These are phyloP conservation scores for Trichoderma cornu-damae DNA, from an alignment of 2,329 filamentous ascomycete species.

Conservation along the genomic window DNA sequence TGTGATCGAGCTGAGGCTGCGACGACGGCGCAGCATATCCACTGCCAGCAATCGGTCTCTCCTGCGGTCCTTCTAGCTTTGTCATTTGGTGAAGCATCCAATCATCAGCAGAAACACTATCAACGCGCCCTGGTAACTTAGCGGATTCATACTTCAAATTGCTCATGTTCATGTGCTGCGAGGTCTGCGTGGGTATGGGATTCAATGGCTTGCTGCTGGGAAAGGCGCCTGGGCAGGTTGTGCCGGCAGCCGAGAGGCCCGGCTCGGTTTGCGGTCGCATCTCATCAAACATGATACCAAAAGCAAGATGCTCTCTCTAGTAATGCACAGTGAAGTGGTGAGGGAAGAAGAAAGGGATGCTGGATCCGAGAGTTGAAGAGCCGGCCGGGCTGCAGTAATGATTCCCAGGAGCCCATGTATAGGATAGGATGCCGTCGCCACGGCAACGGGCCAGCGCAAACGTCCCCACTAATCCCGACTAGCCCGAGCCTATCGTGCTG, in stretches of 20 bases:
- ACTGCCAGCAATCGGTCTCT: slow-evolving; percentile 38
- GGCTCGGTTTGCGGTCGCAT: slow-evolving; percentile 54
- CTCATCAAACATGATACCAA: slow-evolving; percentile 47
- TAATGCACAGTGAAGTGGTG: slow-evolving; percentile 13
- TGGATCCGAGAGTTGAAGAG: slow-evolving; percentile 26
- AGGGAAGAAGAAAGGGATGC: slow-evolving; percentile 22
- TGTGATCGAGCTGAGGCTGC: slow-evolving; percentile 24
- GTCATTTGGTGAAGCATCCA: slow-evolving; percentile 41
- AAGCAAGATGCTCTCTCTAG: slow-evolving; percentile 11
- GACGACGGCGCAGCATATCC: slow-evolving; percentile 35
- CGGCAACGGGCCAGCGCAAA: slow-evolving; percentile 27
- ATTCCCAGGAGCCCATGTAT: slow-evolving; percentile 29
- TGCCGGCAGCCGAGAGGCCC: slow-evolving; percentile 47
- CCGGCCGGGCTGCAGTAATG: slow-evolving; percentile 24
- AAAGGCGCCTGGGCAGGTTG: slow-evolving; percentile 49
- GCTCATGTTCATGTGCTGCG: slow-evolving; percentile 54
- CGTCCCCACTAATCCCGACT: slow-evolving; percentile 10
- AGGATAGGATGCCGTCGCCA: slow-evolving; percentile 27
- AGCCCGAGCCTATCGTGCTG: slow-evolving; percentile 6
- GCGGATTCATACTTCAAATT: slow-evolving; percentile 42
- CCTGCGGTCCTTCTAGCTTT: slow-evolving; percentile 39
- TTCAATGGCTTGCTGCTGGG: slow-evolving; percentile 44
- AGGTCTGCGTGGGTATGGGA: slow-evolving; percentile 48
- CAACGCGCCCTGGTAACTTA: slow-evolving; percentile 35
- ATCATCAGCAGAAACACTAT: slow-evolving; percentile 31